phyloP scores from a whole-genome alignment of 2,329 filamentous ascomycete genomes.

The Aspergillus phoenicis region DNA sequence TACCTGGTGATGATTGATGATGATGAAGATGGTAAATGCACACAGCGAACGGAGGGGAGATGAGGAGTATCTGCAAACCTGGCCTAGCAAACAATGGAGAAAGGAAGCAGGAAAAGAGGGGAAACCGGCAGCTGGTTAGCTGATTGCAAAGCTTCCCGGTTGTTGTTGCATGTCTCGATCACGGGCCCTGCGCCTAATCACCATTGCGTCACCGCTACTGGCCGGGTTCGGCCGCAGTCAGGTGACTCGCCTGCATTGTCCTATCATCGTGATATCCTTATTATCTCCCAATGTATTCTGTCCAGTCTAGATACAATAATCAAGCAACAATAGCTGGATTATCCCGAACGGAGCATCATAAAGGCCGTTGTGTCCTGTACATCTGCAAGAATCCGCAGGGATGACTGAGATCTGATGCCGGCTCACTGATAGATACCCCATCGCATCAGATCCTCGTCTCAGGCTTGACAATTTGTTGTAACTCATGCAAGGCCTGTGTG shows the following conservation, averaged over 20 bases:
- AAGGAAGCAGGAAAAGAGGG: constrained; percentile 2
- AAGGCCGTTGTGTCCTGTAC: neutral
- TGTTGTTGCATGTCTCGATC: constrained; percentile 8
- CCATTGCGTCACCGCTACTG: constrained; percentile 25
- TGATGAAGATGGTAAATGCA: neutral
- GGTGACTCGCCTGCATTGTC: constrained; percentile 15
- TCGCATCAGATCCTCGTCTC: neutral
- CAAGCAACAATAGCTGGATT: neutral
- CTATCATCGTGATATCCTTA: neutral
- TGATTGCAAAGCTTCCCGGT: constrained; percentile 1
- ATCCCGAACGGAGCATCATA: neutral
- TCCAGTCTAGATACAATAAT: neutral
- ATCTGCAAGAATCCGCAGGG: neutral
- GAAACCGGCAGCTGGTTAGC: constrained; percentile 3
- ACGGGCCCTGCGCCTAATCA: constrained; percentile 12
- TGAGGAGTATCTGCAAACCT: neutral
- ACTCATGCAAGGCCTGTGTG: neutral
- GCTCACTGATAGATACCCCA: neutral
- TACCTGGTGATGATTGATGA: neutral
- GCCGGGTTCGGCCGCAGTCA: constrained; percentile 21
- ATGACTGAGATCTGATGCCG: neutral
- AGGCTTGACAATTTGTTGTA: neutral
- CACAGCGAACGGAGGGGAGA: neutral
- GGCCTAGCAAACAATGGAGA: neutral
- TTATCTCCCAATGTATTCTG: neutral